Base-by-base conservation (phyloP, 2,329 filamentous ascomycete species). In the Colletotrichum abscissum region DNA sequence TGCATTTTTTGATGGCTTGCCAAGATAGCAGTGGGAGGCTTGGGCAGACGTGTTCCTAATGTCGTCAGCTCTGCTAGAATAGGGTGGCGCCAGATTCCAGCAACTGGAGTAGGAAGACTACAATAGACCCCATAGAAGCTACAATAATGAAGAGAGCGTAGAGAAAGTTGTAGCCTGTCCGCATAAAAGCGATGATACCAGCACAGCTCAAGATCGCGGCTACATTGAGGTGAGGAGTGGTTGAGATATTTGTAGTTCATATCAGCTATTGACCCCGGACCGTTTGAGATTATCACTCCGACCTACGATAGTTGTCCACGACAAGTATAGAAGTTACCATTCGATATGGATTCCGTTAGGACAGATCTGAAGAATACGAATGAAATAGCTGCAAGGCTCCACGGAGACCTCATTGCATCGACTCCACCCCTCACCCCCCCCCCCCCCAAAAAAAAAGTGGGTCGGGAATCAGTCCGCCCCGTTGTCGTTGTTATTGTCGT, bases 231-330 rank as follows among this genome's bases (percentile, higher is more conserved):
- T 59, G 1, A 42, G 33, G 35, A 59, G 14, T 1, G 35, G n/a
- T 22, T 33, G 57, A 42, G 24, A 8, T 1, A 35, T 38, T 4
- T 38, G 12, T 0, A 12, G 35, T 38, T 38, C 35, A 5, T 1
- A 14, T 38, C 1, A 38, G 35, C 12, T 1, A 14, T 14, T 38
- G 1, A 12, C 0, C 0, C 4, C 12, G 35, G 12, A 0, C 0
- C 12, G 5, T 38, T 14, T 14, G 0, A 14, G 5, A 5, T 14
- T 5, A 2, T 5, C 1, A 16, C 0, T 38, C 11, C 4, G 35
- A 16, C 35, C 0, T 16, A 38, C 35, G 5, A 59, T 38, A 1
- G 57, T 59, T 4, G 3, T 59, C 57, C 33, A 42, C 2, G 24
- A 24, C 24, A 24, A 24, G 24, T 2, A 24, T 24, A 24, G 24